Percentiles rank a stretch among this genome's conserved stretches.
phyloP scores from a whole-genome alignment of 768 basidiomycete genomes.

The Galerina marginata region DNA sequence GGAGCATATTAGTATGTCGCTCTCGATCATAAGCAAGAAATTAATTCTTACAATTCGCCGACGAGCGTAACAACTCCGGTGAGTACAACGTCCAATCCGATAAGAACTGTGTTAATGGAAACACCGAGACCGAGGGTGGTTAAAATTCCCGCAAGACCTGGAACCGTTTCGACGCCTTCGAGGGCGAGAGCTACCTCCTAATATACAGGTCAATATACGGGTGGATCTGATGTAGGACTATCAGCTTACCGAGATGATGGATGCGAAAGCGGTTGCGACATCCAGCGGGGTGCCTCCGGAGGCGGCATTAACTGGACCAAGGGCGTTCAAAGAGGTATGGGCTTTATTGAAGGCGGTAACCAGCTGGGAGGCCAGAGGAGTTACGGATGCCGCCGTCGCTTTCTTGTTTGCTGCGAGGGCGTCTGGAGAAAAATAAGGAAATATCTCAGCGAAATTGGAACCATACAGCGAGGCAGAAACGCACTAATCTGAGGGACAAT shows the following conservation, averaged over 20 bases:
- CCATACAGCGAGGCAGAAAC: background rate
- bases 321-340: background rate
- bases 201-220: background rate
- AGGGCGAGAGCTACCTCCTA: constrained; percentile 4
- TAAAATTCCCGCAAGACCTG: background rate
- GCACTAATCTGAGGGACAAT: constrained; percentile 5
- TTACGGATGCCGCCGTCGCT: background rate
- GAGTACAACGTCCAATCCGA: background rate
- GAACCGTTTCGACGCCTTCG: background rate
- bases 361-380: constrained; percentile 1
- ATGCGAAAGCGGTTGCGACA: constrained; percentile 7
- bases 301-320: background rate
- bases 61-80: background rate
- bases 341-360: background rate
- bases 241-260: constrained; percentile 8
- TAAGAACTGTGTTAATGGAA: background rate
- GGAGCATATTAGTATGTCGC: no score
- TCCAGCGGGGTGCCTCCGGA: background rate
- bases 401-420: background rate
- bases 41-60: background rate
- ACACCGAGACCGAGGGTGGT: background rate
- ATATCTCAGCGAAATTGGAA: background rate
- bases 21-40: no score
- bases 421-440: background rate
- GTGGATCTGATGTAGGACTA: no score